Base-by-base conservation (phyloP, 192 early-diverging fungal genomes). In the Dispira simplex region DNA sequence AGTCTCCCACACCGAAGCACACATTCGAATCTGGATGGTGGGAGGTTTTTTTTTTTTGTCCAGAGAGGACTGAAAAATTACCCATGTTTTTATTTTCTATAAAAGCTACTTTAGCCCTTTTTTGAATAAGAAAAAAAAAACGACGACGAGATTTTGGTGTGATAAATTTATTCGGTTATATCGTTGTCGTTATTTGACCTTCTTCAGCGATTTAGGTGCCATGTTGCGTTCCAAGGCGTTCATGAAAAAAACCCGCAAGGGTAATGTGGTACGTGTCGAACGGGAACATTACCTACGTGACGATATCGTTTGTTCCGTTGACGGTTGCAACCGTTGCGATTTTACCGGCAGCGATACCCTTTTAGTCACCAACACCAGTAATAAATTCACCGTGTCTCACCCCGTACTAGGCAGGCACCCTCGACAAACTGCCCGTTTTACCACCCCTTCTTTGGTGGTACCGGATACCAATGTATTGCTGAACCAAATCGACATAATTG, bases 241-340 rank as follows among this genome's bases (percentile, higher is more conserved):
- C 76, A 83, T 91, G 8, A 87, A 90, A 70, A 90, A 90, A 69
- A 96, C 92, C 63, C 83, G 86, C 77, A 86, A 89, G 68, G 94
- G 94, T 55, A 89, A 88, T 64, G 83, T 95, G 46, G 77, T 96
- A 49, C 95, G 92, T 68, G 88, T 95, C 9, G 88, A 97, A 68
- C 91, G 91, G 72, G 94, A 99, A 69, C 94, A 96, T 68, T 99
- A 97, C 73, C 73, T 97, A 28, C 85, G 94, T 47, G 92, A 99
- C 69, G 97, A 99, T 76, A 93, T 99, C 63, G 73, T 77, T 46
- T 99, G 97, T 70, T 88, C 85, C 1, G 71, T 81, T 1, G 67
- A 77, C 27, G 67, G 63, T 11, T 94, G 92, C 67, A 70, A 69
- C 21, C 54, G 18, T 10, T 86, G 85, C 65, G 64, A 57, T 28